Base-by-base conservation (phyloP, 164 flowering plant genomes). In the Sedum album region DNA sequence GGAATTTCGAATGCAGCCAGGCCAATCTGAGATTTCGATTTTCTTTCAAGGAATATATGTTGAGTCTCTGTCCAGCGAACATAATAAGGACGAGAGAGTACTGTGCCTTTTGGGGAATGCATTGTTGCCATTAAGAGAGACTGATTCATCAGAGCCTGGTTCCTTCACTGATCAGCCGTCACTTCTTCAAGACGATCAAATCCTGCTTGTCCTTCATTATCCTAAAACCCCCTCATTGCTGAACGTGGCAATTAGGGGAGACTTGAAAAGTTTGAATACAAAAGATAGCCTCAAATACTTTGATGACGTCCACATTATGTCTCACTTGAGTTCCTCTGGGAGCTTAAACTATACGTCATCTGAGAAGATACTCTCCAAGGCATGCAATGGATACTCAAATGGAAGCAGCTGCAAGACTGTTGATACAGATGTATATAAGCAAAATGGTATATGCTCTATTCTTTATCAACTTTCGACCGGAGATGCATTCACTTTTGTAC, bases 21-120 rank as follows among this genome's bases (percentile, higher is more conserved):
- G 90, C 60, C 73, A 78, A 66, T 79, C 92, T 14, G 78, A 73
- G 69, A 80, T 89, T 21, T 64, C 73, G 1, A 71, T 93, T 63
- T 18, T 30, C 7, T 84, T 93, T 67, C 83, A 93, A 81, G 96
- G 98, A 72, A 67, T 89, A 73, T 90, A 88, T 70, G 71, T 79
- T 7, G 98, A 90, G 67, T 76, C 86, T 0, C 18, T 0, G 7
- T 7, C 38, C 3, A 3, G 5, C 38, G 68, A 77, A 69, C 63
- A 80, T 44, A 79, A 84, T 72, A 84, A 78, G 17, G 94, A 96
- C 69, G 92, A 85, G 65, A 79, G 83, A 70, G 81, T 81, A 13
- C 28, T 93, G 78, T 93, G 98, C 70, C 74, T 93, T 82, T 73
- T 93, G 72, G 97, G 97, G 53, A 74, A 28, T 57, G 61, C 93